Evolutionary conservation across 495 filamentous ascomycete species (phyloP), one percentile per base, ranked within the genome.

Genomic region (Xylaria acuta): DNA sequence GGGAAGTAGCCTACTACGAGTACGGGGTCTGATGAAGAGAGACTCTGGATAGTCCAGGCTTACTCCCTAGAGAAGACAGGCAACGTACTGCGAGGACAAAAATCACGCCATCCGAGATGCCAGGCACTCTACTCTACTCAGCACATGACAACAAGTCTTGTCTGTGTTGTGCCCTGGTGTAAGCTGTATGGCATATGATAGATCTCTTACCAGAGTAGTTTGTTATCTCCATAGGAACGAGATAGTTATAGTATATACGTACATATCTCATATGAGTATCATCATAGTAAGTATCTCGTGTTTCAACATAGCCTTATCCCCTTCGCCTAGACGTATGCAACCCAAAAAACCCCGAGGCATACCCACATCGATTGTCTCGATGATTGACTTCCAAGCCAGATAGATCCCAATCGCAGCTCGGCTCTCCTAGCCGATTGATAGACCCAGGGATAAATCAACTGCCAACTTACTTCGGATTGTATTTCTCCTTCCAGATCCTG

Each of bases 401-500:
- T 30, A 45, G 54, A 18, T 49, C 30, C 67, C 14, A 62, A 47
- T 49, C 41, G n/a, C 30, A 14, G 56, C 20, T 49, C 51, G 27
- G 40, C 56, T 43, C 11, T 47, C 38, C 20, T 56, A 30, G 27
- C 53, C 66, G 66, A 58, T n/a, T 27, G 66, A 62, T 60, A 38
- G 53, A 63, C 43, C 34, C 58, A 30, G 3, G 20, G 60, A 54
- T 71, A 45, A 38, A n/a, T 27, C 45, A 25, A 38, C 36, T 43
- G 51, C 49, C 47, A 45, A 43, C 49, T 67, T 67, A 72, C 54
- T 67, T 72, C 81, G 73, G 93, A 78, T 93, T 89, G 82, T 97
- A 97, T 82, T 97, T 97, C 60, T 95, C 93, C 80, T 97, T 97
- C 94, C 94, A 97, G 73, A 97, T 97, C 94, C 94, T 97, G 76